Evolutionary conservation across 306 rosid genomes (phyloP).

Genomic region (Casuarina equisetifolia): DNA sequence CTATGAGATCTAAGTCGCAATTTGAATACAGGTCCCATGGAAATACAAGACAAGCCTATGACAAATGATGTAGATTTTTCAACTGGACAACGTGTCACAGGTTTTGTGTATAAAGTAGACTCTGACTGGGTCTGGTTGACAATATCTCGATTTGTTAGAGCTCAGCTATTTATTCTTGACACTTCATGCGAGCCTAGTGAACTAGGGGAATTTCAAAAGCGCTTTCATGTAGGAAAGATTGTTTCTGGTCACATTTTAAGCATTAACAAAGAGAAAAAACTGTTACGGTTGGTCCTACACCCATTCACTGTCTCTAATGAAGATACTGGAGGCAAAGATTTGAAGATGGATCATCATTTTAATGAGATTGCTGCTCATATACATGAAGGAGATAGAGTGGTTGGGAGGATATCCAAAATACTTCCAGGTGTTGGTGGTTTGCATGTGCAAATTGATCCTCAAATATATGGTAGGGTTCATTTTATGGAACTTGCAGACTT

Average conservation of each 20-base stretch:
- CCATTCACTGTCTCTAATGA: slow-evolving; percentile 32
- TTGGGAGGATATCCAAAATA: slow-evolving; percentile 73
- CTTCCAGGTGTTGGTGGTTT: slow-evolving; percentile 85
- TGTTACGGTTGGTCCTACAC: slow-evolving; percentile 54
- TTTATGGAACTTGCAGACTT: slow-evolving; percentile 67
- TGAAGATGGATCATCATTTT: slow-evolving; percentile 32
- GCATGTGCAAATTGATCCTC: slow-evolving; percentile 77
- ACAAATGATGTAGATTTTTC: slow-evolving; percentile 46
- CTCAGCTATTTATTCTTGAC: slow-evolving; percentile 76
- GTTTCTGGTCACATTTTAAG: slow-evolving; percentile 61
- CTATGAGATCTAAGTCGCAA: slow-evolving; percentile 19
- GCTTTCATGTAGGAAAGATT: slow-evolving; percentile 59
- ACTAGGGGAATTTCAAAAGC: slow-evolving; percentile 61
- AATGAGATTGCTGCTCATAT: slow-evolving; percentile 43
- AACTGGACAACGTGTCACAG: slow-evolving; percentile 62
- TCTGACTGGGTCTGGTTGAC: slow-evolving; percentile 85
- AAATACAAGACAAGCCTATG: slow-evolving; percentile 30
- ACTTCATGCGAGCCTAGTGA: slow-evolving; percentile 76
- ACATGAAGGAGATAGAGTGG: slow-evolving; percentile 64
- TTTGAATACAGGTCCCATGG: slow-evolving; percentile 54
- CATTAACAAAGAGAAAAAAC: slow-evolving; percentile 58
- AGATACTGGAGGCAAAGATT: slow-evolving; percentile 22
- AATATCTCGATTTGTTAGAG: slow-evolving; percentile 62
- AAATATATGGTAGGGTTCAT: slow-evolving; percentile 74
- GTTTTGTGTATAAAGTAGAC: slow-evolving; percentile 76